Evolutionary conservation across 257 asterid species (phyloP), one percentile per base, ranked within the genome.

Genomic region (Forsythia suspensa): DNA sequence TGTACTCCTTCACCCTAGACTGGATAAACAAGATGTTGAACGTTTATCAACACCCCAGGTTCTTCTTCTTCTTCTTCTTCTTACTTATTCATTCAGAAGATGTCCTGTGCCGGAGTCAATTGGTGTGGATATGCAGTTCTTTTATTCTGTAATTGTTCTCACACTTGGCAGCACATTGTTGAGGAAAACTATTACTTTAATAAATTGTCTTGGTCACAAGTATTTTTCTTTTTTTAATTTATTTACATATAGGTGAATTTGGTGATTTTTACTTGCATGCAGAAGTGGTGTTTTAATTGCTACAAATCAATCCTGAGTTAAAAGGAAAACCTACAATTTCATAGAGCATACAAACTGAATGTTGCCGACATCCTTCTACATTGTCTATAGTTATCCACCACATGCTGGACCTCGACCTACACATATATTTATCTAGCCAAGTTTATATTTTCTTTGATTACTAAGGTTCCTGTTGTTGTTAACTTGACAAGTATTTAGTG

Each of bases 1-100:
- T 87, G 94, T 95, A 20, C 97, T 95, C 71, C 88, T 95, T 79
- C 94, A 90, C 80, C 96, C 98, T 76, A 91, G 88, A 82, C 86
- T 95, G 70, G 84, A 84, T 70, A 86, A 89, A 81, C 75, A 87
- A 70, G 98, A 85, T 81, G 95, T 94, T 8, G 87, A 73, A 29
- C 84, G 87, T 79, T 88, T 93, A 71, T 90, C 97, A 69, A 95
- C 98, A n/a, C 88, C 94, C 37, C 92, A 95, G 97, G 99, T 92
- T 80, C 44, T 34, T 76, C 80, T 66, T 46, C 24, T 34, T 76
- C 80, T 66, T 46, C 24, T 24, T 24, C 43, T n/a, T 7, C 70
- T 69, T 36, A 21, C 16, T 7, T 52, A 57, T 74, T 46, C 39
- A 44, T 70, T 78, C 11, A 59, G 21, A 34, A 29, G 55, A 63